Evolutionary conservation across 2,329 filamentous ascomycete genomes (phyloP), one percentile per base, ranked within the genome.

Genomic region (Cytospora leucostoma): DNA sequence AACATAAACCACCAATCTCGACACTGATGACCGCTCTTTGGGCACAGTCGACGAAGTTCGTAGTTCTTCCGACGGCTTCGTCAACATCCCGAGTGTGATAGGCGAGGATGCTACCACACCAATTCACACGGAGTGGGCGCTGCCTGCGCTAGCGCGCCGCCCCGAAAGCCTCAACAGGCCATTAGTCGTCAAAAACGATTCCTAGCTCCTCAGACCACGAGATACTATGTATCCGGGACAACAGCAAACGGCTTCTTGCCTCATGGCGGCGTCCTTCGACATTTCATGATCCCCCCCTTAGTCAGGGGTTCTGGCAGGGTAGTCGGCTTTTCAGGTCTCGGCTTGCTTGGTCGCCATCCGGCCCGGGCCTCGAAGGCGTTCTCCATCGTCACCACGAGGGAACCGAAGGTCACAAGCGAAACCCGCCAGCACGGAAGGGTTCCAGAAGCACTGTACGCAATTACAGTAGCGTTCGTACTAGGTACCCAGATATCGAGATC

Each of bases 261-360:
- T 67, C 56, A 69, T 70, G 51, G 67, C 68, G 35, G 67, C 68
- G 35, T 67, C 68, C 27, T 62, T 62, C 62, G 27, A 68, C 68
- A 51, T 58, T 56, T 17, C 68, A 62, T 33, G 66, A 65, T 10
- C 65, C 44, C 35, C 32, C 34, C 13, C 49, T 54, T 54, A 21
- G 32, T 61, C 55, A 44, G 59, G 34, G 53, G 13, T 15, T 10
- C 21, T 53, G n/a, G 13, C 37, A 37, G 54, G 13, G 8, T 33
- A n/a, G 4, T n/a, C 19, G 15, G 19, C 37, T 11, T 19, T 55
- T 21, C 32, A 15, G 17, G 35, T 37, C 50, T 52, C 38, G 62
- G 40, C 52, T 51, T 50, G 40, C 11, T n/a, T 56, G 15, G 21
- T 49, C 37, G 35, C 32, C 52, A 11, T 11, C 12, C 33, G 33